These are phyloP conservation scores for Citrus australasica DNA, from an alignment of 345 rosid genomes.

Conservation along the genomic window DNA sequence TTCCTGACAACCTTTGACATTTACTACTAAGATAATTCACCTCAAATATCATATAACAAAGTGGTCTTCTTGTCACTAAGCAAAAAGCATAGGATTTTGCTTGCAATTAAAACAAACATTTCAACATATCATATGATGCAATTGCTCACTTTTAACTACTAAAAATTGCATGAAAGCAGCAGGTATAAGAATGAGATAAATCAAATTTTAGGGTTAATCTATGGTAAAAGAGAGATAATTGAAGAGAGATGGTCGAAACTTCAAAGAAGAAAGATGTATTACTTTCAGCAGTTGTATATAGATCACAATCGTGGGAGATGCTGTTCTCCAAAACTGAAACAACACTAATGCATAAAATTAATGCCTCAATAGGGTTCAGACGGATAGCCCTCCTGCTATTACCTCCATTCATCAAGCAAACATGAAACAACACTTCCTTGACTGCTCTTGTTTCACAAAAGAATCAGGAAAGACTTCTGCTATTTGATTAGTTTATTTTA, in stretches of 20 bases:
- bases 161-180: background rate
- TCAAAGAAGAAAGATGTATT: background rate
- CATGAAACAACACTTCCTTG: background rate
- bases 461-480: background rate
- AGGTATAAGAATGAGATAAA: background rate
- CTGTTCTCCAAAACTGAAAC: background rate
- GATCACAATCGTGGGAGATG: background rate
- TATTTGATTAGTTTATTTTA: background rate
- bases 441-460: background rate
- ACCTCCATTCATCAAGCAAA: background rate
- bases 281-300: background rate
- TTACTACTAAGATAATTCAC: background rate
- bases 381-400: background rate
- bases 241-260: background rate
- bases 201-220: background rate
- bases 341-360: background rate
- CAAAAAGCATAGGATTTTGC: background rate
- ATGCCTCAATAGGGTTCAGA: background rate
- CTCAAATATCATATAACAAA: background rate
- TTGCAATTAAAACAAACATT: background rate
- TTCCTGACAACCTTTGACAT: background rate
- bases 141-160: background rate
- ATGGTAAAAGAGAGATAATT: background rate
- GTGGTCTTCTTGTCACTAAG: background rate
- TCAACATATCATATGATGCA: background rate